Evolutionary conservation across 768 basidiomycete genomes (phyloP).

Genomic region (Lactarius pseudohatsudake): DNA sequence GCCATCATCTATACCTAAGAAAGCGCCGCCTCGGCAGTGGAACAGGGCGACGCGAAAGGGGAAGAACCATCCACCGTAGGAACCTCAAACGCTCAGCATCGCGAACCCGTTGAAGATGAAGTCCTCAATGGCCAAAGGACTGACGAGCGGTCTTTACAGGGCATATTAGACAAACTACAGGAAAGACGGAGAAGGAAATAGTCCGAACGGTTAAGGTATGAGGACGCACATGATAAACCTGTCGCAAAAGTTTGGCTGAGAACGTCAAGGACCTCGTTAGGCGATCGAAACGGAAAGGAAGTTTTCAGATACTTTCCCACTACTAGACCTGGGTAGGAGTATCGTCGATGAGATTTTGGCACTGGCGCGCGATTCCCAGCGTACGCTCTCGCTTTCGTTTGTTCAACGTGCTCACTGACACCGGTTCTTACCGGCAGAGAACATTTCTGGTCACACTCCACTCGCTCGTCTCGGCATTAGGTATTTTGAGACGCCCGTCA

Average conservation of each 20-base stretch:
- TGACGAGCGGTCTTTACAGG: constrained; percentile 63
- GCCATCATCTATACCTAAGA: constrained; percentile 85
- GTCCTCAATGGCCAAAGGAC: constrained; percentile 33
- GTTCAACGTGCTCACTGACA: not conserved
- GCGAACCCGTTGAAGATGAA: constrained; percentile 19
- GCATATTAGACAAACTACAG: constrained; percentile 76
- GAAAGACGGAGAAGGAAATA: constrained; percentile 87
- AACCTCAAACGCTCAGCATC: not conserved
- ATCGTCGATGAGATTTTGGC: constrained; percentile 59
- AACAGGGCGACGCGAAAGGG: constrained; percentile 25
- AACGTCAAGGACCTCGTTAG: constrained; percentile 40
- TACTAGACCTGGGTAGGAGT: constrained; percentile 58
- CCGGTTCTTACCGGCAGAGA: constrained; percentile 34
- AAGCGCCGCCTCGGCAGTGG: constrained; percentile 40
- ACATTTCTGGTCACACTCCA: constrained; percentile 69
- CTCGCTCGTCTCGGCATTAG: constrained; percentile 72
- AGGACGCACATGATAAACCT: not conserved
- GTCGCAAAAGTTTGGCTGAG: not conserved
- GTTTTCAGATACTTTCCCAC: constrained; percentile 59
- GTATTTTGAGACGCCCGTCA: constrained; percentile 57
- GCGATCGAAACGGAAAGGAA: constrained; percentile 80
- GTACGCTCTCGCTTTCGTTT: not conserved
- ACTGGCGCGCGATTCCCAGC: constrained; percentile 40
- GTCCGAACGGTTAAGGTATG: constrained; percentile 65
- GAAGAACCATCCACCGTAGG: not conserved